Evolutionary conservation across 2,329 filamentous ascomycete species (phyloP).

Genomic region (Claviceps spartinae): DNA sequence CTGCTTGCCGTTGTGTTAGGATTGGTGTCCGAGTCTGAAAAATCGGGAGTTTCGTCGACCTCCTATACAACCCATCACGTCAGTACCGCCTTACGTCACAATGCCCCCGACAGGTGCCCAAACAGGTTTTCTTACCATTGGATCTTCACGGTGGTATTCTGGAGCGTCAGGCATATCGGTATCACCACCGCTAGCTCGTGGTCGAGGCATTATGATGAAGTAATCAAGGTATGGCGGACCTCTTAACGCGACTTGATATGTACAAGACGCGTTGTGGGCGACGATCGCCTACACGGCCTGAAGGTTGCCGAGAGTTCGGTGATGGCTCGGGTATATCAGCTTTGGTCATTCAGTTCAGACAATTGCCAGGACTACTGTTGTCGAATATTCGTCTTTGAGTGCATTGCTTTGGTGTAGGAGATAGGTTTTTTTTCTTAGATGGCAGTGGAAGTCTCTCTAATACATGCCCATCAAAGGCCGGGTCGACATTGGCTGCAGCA

Average conservation of each 20-base stretch:
- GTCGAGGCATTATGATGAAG: slow-evolving; percentile 40
- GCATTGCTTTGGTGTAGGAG: slow-evolving; percentile 8
- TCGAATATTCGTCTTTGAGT: slow-evolving; percentile 6
- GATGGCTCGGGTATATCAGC: background rate
- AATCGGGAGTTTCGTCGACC: slow-evolving; percentile 52
- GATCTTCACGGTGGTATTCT: slow-evolving; percentile 30
- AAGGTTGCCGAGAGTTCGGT: background rate
- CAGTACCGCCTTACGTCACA: background rate
- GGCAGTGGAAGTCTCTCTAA: slow-evolving; percentile 18
- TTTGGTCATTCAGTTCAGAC: background rate
- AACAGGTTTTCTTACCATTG: slow-evolving; percentile 30
- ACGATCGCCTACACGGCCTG: slow-evolving; percentile 3
- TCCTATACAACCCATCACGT: slow-evolving; percentile 25
- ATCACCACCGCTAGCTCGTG: slow-evolving; percentile 38
- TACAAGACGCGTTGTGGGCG: slow-evolving; percentile 30
- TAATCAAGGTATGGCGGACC: slow-evolving; percentile 17
- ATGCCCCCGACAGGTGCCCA: background rate
- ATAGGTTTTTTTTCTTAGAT: slow-evolving; percentile 20
- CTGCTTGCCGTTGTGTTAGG: slow-evolving; percentile 68
- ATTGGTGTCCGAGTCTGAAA: slow-evolving; percentile 53
- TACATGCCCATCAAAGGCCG: slow-evolving; percentile 18
- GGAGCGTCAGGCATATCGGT: slow-evolving; percentile 49
- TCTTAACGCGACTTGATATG: slow-evolving; percentile 38
- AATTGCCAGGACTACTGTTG: background rate
- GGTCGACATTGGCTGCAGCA: slow-evolving; percentile 17